Evolutionary conservation across 1,139 yeast species (phyloP).

Genomic region (Kodamaea ohmeri): DNA sequence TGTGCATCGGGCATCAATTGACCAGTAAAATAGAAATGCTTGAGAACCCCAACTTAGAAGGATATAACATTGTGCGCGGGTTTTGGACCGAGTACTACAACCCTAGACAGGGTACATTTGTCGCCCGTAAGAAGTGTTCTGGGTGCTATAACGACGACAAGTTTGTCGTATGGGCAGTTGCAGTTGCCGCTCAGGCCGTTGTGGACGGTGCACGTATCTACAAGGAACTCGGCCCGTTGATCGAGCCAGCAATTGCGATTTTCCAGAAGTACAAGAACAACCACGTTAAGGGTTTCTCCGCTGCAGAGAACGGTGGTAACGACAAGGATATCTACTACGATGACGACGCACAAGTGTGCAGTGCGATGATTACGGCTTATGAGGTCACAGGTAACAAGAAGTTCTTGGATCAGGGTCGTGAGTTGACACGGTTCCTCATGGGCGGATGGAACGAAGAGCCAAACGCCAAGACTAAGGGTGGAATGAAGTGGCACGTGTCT

Average conservation of each 20-base stretch:
- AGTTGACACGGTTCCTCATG: conserved; percentile 59
- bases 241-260: conserved; percentile 52
- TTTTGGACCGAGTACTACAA: conserved; percentile 52
- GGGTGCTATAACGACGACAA: conserved; percentile 56
- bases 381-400: conserved; percentile 61
- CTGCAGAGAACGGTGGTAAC: conserved; percentile 54
- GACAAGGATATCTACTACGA: conserved; percentile 70
- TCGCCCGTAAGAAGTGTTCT: conserved; percentile 38
- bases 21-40: conserved; percentile 12
- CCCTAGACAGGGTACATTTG: conserved; percentile 39
- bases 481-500: conserved; percentile 65
- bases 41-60: conserved; percentile 49
- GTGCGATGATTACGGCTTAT: conserved; percentile 64
- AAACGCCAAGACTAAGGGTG: conserved; percentile 48
- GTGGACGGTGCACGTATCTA: conserved; percentile 62
- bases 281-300: conserved; percentile 52
- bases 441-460: conserved; percentile 60
- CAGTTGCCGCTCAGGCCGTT: conserved; percentile 61
- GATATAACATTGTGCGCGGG: conserved; percentile 43
- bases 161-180: conserved; percentile 67
- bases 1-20: background rate
- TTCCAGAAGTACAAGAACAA: conserved; percentile 55
- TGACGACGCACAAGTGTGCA: conserved; percentile 74
- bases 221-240: conserved; percentile 53
- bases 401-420: conserved; percentile 57